Conservation (phyloP, 306 rosid genomes). For the Cicer yamashitae region DNA sequence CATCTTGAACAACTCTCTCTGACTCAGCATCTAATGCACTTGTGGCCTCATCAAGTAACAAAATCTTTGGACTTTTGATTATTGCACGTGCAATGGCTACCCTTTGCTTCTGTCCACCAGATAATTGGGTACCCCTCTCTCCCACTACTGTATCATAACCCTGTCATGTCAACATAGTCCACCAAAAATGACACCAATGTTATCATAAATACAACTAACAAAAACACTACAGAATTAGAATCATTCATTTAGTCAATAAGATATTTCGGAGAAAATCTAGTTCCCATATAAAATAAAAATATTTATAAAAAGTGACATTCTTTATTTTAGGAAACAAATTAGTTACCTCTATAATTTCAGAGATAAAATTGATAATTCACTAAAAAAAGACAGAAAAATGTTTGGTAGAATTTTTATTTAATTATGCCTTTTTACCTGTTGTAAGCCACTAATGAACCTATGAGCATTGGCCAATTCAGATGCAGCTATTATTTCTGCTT, state of each 20-base stretch:
- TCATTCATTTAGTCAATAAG: background rate
- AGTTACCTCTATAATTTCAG: too few relatives aligned
- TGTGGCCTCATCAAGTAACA: conserved; percentile 83
- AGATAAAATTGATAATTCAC: too few relatives aligned
- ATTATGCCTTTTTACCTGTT: conserved; percentile 55
- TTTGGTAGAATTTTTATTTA: too few relatives aligned
- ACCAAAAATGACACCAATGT: background rate
- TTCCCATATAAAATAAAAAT: too few relatives aligned
- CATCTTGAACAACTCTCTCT: conserved; percentile 90
- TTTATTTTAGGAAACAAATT: too few relatives aligned
- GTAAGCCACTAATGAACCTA: conserved; percentile 72
- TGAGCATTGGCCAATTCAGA: conserved; percentile 87
- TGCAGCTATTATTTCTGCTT: conserved; percentile 75
- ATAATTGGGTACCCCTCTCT: conserved; percentile 81
- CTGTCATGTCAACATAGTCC: conserved; percentile 47
- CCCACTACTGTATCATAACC: conserved; percentile 85
- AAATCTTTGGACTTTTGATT: conserved; percentile 77
- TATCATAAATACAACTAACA: background rate
- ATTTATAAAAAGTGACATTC: too few relatives aligned
- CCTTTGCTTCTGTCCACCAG: conserved; percentile 88
- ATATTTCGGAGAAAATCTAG: background rate
- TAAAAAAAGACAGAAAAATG: too few relatives aligned
- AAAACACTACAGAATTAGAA: background rate
- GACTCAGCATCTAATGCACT: conserved; percentile 90
- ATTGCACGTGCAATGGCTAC: conserved; percentile 89